Evolutionary conservation across 1,139 yeast species (phyloP).

Genomic region (Saccharomyces hybrid): DNA sequence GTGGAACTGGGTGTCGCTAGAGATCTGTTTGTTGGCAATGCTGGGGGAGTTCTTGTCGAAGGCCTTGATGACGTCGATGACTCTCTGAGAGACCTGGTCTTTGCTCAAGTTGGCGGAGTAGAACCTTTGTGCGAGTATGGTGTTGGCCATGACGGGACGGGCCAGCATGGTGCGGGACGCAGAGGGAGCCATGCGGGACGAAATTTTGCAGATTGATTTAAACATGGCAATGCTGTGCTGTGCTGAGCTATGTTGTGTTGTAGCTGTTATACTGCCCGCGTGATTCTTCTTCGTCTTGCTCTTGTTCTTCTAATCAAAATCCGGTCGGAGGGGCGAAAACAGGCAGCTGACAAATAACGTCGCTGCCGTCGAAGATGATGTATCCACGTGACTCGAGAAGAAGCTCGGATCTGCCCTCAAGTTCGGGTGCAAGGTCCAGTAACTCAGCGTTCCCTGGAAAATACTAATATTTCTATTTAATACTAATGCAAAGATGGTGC

Average conservation of each 20-base stretch:
- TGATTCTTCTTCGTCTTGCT: neutral
- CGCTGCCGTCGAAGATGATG: neutral
- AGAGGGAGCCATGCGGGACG: neutral
- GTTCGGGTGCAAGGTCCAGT: neutral
- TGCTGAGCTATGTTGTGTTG: neutral
- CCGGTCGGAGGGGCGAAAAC: neutral
- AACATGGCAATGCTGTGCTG: neutral
- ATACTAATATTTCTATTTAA: too few species aligned
- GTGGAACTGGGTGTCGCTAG: constrained; percentile 29
- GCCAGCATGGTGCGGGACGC: neutral
- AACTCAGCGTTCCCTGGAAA: neutral
- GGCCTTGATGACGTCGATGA: constrained; percentile 28
- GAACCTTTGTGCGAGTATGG: constrained; percentile 3
- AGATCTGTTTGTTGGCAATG: constrained; percentile 23
- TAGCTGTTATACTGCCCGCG: neutral
- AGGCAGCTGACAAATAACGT: neutral
- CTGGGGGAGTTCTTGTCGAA: constrained; percentile 21
- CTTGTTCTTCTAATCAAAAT: neutral
- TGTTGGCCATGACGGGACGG: neutral
- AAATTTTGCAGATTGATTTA: neutral
- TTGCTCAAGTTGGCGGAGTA: constrained; percentile 2
- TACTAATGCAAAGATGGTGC: neutral
- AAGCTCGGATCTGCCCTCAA: neutral
- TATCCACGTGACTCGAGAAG: neutral
- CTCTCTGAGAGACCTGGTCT: constrained; percentile 13